Base-by-base conservation (phyloP, 179 eudicot genomes). In the Silene noctiflora region DNA sequence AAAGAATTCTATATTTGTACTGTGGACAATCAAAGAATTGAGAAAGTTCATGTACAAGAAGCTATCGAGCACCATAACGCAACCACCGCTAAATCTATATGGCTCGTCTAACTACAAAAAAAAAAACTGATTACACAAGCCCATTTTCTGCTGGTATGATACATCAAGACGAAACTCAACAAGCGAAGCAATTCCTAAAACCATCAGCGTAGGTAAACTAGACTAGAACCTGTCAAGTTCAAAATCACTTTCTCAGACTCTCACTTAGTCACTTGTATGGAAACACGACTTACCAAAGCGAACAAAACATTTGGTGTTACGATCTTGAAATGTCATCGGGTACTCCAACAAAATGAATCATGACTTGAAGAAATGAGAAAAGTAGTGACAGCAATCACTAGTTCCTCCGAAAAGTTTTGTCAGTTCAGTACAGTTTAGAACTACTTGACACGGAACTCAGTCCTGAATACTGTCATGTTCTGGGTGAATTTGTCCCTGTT, bases 401-500 rank as follows among this genome's bases (percentile, higher is more conserved):
- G 13, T 44, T 75, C 9, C 53, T 66, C 25, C 4, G 55, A 25
- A 53, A 25, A 39, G 51, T 4, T 4, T 65, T 29, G 19, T 22
- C 19, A 19, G 67, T 61, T 20, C 60, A 44, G 42, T 17, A 64
- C 63, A 12, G 53, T 71, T 51, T 35, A 78, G 61, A 73, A 20
- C 74, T 86, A 88, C 81, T 88, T 91, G 56, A 80, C 85, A 66
- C 92, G 94, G 81, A 91, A 91, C 62, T 90, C 97, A 24, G 83
- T 84, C 85, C 94, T 88, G 83, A 91, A 91, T 13, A 81, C 77
- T 4, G 91, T 90, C 46, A 90, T 76, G 84, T 91, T 90, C 81
- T 90, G 97, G 71, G 97, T 91, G 76, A 91, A 91, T 82, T 88
- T 90, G 79, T 91, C 97, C 76, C 97, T 82, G 87, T 91, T 91